These are phyloP conservation scores for Xylaria telfairii DNA, from an alignment of 495 filamentous ascomycete genomes.

Conservation along the genomic window DNA sequence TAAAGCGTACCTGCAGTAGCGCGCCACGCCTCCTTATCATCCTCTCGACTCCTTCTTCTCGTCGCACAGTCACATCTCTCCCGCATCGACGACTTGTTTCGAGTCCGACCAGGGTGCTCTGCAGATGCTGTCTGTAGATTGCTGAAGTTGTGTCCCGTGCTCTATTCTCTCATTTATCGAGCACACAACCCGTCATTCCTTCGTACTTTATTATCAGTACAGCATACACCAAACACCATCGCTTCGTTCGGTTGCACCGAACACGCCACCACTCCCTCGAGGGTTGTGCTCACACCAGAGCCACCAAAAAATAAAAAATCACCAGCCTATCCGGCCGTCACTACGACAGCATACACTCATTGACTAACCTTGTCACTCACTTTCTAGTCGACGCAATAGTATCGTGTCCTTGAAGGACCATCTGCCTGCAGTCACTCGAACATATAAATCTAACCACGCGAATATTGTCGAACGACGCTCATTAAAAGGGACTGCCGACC, in stretches of 20 bases:
- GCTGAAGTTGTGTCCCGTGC: background rate
- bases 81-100: slow-evolving; percentile 19
- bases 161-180: slow-evolving; percentile 7
- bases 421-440: background rate
- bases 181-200: background rate
- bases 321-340: background rate
- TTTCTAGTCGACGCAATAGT: slow-evolving; percentile 1
- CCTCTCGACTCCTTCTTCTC: background rate
- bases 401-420: slow-evolving; percentile 24
- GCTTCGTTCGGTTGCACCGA: slow-evolving; percentile 25
- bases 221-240: background rate
- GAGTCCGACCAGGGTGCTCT: slow-evolving; percentile 9
- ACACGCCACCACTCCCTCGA: slow-evolving; percentile 23
- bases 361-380: slow-evolving; percentile 3
- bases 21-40: background rate
- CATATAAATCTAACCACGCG: background rate
- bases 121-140: slow-evolving; percentile 3
- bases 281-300: background rate
- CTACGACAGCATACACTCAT: slow-evolving; percentile 11
- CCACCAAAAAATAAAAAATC: background rate
- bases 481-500: background rate
- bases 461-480: background rate
- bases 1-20: slow-evolving; percentile 27
- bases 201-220: slow-evolving; percentile 8
- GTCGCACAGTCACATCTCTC: slow-evolving; percentile 8